phyloP scores from a whole-genome alignment of 805 yeast species.

The Candida maltosa region DNA sequence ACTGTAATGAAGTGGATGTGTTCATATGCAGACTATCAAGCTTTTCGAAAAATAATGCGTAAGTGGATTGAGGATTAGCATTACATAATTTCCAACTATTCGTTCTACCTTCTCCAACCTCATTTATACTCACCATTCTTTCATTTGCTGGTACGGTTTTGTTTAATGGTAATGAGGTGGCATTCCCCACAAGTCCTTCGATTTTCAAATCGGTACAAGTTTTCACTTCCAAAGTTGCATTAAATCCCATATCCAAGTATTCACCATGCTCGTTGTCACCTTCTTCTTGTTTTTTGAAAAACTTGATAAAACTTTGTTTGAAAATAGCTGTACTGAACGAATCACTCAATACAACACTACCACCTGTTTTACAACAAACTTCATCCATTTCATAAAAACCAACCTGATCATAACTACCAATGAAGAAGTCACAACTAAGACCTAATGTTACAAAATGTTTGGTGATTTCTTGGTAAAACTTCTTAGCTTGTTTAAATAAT shows the following conservation, averaged over 20 bases:
- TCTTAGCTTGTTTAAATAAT: slow-evolving; percentile 34
- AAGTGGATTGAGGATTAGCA: slow-evolving; percentile 55
- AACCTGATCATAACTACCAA: slow-evolving; percentile 68
- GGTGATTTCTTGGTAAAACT: slow-evolving; percentile 50
- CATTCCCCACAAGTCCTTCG: slow-evolving; percentile 64
- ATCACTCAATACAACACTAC: slow-evolving; percentile 59
- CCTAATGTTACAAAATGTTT: slow-evolving; percentile 46
- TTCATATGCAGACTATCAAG: slow-evolving; percentile 30
- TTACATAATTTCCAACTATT: slow-evolving; percentile 60
- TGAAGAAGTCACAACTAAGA: slow-evolving; percentile 53
- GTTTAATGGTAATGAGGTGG: slow-evolving; percentile 39
- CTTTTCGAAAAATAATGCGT: slow-evolving; percentile 56
- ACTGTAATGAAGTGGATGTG: slow-evolving; percentile 42
- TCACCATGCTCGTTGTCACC: slow-evolving; percentile 21
- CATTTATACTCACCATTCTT: slow-evolving; percentile 22
- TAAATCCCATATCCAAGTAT: slow-evolving; percentile 50
- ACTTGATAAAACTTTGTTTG: slow-evolving; percentile 58
- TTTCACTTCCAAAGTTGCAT: slow-evolving; percentile 58
- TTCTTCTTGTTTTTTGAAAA: slow-evolving; percentile 38
- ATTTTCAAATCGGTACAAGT: slow-evolving; percentile 48
- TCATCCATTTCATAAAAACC: slow-evolving; percentile 67
- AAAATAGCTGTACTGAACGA: slow-evolving; percentile 66
- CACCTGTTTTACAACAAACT: slow-evolving; percentile 57
- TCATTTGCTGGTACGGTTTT: slow-evolving; percentile 14
- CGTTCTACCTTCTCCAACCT: slow-evolving; percentile 49